Percentiles rank a stretch among this genome's conserved stretches.
phyloP scores from a whole-genome alignment of 441 rosid genomes.

The Erysimum cheiri region DNA sequence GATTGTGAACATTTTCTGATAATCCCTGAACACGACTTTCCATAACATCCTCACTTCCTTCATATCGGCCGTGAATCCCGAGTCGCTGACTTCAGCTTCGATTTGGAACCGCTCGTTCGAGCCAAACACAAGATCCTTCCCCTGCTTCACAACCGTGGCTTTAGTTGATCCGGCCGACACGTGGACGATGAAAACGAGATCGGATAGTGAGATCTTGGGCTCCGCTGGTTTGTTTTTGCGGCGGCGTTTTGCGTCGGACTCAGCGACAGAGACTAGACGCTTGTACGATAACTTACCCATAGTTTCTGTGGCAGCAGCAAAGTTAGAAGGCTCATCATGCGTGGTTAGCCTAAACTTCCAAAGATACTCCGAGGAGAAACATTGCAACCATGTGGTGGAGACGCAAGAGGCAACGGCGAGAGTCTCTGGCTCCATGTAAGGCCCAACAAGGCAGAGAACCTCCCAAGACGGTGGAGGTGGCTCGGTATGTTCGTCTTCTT shows the following conservation, averaged over 20 bases:
- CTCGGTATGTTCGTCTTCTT: conserved; percentile 15
- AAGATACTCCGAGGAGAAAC: conserved; percentile 32
- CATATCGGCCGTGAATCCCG: not conserved
- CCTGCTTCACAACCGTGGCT: not conserved
- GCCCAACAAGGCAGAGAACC: conserved; percentile 14
- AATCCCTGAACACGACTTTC: conserved; percentile 14
- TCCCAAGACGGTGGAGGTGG: conserved; percentile 28
- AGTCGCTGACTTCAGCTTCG: conserved; percentile 25
- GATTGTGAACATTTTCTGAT: not conserved
- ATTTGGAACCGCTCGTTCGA: conserved; percentile 26
- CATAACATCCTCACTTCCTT: conserved; percentile 25
- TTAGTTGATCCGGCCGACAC: not conserved
- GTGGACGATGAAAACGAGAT: conserved; percentile 30
- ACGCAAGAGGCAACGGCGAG: conserved; percentile 37
- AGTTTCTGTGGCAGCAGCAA: not conserved
- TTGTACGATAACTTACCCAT: conserved; percentile 17
- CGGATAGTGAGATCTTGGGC: conserved; percentile 28
- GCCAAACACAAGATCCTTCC: conserved; percentile 28
- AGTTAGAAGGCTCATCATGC: too few species aligned
- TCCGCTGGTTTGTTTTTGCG: conserved; percentile 13
- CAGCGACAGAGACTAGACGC: conserved; percentile 9
- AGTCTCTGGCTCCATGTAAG: conserved; percentile 31
- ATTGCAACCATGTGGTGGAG: conserved; percentile 34
- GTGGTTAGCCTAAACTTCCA: conserved; percentile 13
- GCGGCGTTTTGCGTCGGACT: conserved; percentile 28